These are phyloP conservation scores for Cicer pinnatifidum DNA, from an alignment of 306 rosid genomes.

Conservation along the genomic window DNA sequence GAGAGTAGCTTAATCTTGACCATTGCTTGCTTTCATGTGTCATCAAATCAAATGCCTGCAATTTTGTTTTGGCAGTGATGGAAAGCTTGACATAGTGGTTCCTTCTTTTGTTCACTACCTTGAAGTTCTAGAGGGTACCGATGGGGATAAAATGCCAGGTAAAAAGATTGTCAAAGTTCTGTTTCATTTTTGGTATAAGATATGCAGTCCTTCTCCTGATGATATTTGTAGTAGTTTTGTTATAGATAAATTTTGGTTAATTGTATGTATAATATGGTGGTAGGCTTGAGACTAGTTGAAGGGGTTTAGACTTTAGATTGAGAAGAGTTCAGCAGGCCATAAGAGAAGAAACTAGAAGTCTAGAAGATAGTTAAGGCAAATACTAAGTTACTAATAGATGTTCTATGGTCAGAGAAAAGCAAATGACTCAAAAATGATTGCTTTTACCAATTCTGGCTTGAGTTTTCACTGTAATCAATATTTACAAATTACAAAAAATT, in stretches of 20 bases:
- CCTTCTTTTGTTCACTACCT: slow-evolving; percentile 98
- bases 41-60: background rate
- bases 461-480: background rate
- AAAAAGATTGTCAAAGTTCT: slow-evolving; percentile 18
- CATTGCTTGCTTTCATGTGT: slow-evolving; percentile 1
- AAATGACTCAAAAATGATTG: background rate
- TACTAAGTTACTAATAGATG: background rate
- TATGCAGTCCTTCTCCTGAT: background rate
- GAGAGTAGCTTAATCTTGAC: background rate
- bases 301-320: slow-evolving; percentile 12
- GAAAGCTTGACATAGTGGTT: slow-evolving; percentile 93
- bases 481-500: background rate
- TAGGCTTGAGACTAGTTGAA: slow-evolving; percentile 26
- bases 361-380: slow-evolving; percentile 23
- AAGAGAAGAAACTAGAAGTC: slow-evolving; percentile 4
- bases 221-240: background rate
- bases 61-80: slow-evolving; percentile 70
- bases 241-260: slow-evolving; percentile 7
- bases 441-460: slow-evolving; percentile 14
- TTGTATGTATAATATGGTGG: slow-evolving; percentile 20
- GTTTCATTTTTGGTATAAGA: slow-evolving; percentile 9
- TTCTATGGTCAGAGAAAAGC: slow-evolving; percentile 32
- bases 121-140: slow-evolving; percentile 95
- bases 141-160: slow-evolving; percentile 99
- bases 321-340: background rate